Percentiles rank a stretch among this genome's conserved stretches.
These are phyloP conservation scores for Fusarium sp. DNA, from an alignment of 2,329 filamentous ascomycete genomes.

Conservation along the genomic window DNA sequence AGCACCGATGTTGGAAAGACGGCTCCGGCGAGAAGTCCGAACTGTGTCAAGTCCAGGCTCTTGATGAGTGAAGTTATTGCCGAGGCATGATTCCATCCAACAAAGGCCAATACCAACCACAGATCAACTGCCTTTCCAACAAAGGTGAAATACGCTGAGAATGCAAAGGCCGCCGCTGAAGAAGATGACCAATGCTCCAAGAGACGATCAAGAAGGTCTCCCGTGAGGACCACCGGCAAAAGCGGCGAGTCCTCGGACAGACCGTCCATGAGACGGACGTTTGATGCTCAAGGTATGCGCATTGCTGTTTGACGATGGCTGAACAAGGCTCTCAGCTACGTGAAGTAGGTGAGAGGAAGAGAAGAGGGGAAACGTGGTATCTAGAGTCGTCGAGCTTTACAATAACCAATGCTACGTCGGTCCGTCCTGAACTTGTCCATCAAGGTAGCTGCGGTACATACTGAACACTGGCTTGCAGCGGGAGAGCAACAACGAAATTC, in stretches of 20 bases:
- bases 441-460: constrained; percentile 40
- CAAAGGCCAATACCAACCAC: constrained; percentile 38
- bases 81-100: constrained; percentile 30
- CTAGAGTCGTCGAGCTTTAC: constrained; percentile 10
- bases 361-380: constrained; percentile 1
- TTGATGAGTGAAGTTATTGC: constrained; percentile 3
- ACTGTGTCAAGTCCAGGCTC: constrained; percentile 4
- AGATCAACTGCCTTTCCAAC: constrained; percentile 40
- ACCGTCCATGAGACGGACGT: constrained; percentile 40
- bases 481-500: background rate
- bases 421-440: constrained; percentile 37
- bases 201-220: constrained; percentile 36
- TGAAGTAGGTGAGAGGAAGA: constrained; percentile 3
- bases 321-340: constrained; percentile 2
- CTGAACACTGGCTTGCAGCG: background rate
- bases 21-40: constrained; percentile 3
- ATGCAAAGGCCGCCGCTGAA: background rate
- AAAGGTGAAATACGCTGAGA: constrained; percentile 31
- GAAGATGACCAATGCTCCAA: background rate
- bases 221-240: constrained; percentile 27
- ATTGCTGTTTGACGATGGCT: constrained; percentile 17
- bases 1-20: background rate
- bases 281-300: constrained; percentile 11
- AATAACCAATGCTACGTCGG: constrained; percentile 7
- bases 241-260: constrained; percentile 40